phyloP scores from a whole-genome alignment of 1,284 basidiomycete genomes.

The Ceratobasidium sp. region DNA sequence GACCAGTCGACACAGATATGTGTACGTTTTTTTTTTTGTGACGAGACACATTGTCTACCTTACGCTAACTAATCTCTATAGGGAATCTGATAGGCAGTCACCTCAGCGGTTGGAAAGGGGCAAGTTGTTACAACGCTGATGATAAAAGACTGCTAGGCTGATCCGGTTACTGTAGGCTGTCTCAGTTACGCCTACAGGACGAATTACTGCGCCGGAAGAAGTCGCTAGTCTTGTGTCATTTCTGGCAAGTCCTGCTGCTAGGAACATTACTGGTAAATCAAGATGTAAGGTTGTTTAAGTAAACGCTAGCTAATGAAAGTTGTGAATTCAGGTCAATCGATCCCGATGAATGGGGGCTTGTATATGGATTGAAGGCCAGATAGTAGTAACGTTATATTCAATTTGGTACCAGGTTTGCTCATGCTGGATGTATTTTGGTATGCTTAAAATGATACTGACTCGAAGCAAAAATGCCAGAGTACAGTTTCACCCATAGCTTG shows the following conservation, averaged over 20 bases:
- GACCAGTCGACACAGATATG: constrained; percentile 50
- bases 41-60: neutral
- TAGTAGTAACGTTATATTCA: too few species aligned
- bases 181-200: neutral
- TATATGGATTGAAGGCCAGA: too few species aligned
- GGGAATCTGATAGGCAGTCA: constrained; percentile 17
- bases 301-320: too few species aligned
- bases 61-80: neutral
- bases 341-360: too few species aligned
- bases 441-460: too few species aligned
- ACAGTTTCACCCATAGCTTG: too few species aligned
- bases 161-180: neutral
- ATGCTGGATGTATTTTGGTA: too few species aligned
- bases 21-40: constrained; percentile 29
- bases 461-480: too few species aligned
- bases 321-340: too few species aligned
- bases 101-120: neutral
- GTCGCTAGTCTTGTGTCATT: constrained; percentile 33
- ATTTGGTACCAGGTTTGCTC: too few species aligned
- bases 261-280: constrained; percentile 39
- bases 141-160: neutral
- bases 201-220: constrained; percentile 32
- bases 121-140: neutral
- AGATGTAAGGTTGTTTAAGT: too few species aligned
- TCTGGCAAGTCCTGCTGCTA: constrained; percentile 23